Percentiles rank a stretch among this genome's conserved stretches.
These are phyloP conservation scores for Phylloporus rhodoxanthus DNA, from an alignment of 768 basidiomycete genomes.

Conservation along the genomic window DNA sequence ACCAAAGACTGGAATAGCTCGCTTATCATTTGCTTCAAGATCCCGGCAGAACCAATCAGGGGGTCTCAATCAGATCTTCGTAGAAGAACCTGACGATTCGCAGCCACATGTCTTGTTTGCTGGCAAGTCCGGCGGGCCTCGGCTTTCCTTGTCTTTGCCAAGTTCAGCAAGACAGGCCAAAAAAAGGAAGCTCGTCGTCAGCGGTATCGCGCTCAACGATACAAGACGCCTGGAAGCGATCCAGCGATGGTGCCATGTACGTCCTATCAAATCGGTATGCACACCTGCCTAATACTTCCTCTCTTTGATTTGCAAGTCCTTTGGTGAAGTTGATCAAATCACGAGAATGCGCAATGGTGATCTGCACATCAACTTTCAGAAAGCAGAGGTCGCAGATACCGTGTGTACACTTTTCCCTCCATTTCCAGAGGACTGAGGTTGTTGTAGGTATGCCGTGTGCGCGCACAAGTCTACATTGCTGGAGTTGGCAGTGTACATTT, in stretches of 20 bases:
- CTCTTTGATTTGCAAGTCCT: slow-evolving; percentile 41
- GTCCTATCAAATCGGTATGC: slow-evolving; percentile 10
- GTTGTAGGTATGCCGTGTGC: slow-evolving; percentile 66
- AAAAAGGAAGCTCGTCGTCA: slow-evolving; percentile 63
- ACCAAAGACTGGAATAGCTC: slow-evolving; percentile 27
- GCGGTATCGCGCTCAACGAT: slow-evolving; percentile 60
- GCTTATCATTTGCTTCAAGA: slow-evolving; percentile 28
- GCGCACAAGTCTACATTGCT: slow-evolving; percentile 66
- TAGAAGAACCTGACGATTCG: slow-evolving; percentile 25
- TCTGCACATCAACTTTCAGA: slow-evolving; percentile 69
- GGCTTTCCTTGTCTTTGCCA: slow-evolving; percentile 32
- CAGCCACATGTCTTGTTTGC: slow-evolving; percentile 28
- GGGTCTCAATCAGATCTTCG: slow-evolving; percentile 17
- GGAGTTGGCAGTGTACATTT: slow-evolving; percentile 75
- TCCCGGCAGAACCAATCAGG: slow-evolving; percentile 12
- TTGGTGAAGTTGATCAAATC: slow-evolving; percentile 72
- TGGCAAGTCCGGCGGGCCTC: slow-evolving; percentile 17
- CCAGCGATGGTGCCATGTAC: slow-evolving; percentile 72
- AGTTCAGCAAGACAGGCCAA: slow-evolving; percentile 38
- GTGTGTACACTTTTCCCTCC: slow-evolving; percentile 36
- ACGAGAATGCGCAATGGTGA: slow-evolving; percentile 71
- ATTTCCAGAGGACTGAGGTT: slow-evolving; percentile 3
- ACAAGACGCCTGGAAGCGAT: slow-evolving; percentile 58
- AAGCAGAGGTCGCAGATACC: slow-evolving; percentile 74
- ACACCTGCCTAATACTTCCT: slow-evolving; percentile 5